phyloP scores from a whole-genome alignment of 352 stramenopile species.

The Pythium dissimile region DNA sequence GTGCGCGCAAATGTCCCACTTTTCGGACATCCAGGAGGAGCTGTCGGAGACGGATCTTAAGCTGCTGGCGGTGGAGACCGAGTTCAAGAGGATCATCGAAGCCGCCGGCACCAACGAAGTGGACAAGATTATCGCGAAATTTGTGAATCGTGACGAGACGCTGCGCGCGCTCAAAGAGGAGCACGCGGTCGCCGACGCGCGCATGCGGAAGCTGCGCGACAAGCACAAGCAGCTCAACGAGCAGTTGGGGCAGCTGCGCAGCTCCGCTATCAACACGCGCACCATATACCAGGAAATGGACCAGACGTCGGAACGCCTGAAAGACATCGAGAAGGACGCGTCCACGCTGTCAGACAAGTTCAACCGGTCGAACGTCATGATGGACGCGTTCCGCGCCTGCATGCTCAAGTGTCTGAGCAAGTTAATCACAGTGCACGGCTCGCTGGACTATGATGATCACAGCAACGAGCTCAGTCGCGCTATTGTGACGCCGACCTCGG shows the following conservation, averaged over 20 bases:
- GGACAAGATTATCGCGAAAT: constrained; percentile 82
- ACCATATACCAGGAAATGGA: constrained; percentile 87
- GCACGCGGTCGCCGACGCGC: constrained; percentile 62
- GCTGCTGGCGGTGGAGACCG: constrained; percentile 57
- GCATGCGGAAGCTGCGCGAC: constrained; percentile 73
- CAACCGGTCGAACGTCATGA: constrained; percentile 74
- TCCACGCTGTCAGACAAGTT: constrained; percentile 60
- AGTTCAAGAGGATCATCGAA: constrained; percentile 76
- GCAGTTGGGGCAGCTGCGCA: constrained; percentile 50
- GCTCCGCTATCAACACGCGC: constrained; percentile 72
- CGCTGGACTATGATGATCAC: constrained; percentile 71
- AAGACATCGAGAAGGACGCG: constrained; percentile 81
- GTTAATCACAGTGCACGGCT: constrained; percentile 67
- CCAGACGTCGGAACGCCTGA: constrained; percentile 73
- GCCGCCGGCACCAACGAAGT: constrained; percentile 75
- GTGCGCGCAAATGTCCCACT: constrained; percentile 70
- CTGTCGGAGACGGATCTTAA: constrained; percentile 68
- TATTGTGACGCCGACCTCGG: constrained; percentile 62
- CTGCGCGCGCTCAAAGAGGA: constrained; percentile 73
- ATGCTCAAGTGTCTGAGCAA: constrained; percentile 82
- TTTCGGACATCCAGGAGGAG: constrained; percentile 78
- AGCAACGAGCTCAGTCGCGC: constrained; percentile 62
- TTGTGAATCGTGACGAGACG: constrained; percentile 62
- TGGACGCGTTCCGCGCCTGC: constrained; percentile 78
- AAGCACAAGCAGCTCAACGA: constrained; percentile 79